Conservation (phyloP, 352 stramenopile genomes). For the Globisporangium parvum region DNA sequence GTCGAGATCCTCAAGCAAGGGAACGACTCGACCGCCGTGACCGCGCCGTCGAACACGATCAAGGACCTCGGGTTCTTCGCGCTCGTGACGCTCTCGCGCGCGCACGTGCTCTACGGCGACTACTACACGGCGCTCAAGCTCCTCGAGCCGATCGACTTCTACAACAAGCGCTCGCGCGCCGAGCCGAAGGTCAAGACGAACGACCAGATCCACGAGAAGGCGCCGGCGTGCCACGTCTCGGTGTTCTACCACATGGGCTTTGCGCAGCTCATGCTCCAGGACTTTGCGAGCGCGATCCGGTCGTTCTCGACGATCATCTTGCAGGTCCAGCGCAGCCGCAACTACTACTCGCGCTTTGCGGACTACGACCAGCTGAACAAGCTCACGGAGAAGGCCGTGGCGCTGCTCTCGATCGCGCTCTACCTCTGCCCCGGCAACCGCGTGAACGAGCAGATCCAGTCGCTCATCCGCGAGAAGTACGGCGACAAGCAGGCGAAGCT, state of each 20-base stretch:
- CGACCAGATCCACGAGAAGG: conserved; percentile 86
- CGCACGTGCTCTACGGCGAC: conserved; percentile 96
- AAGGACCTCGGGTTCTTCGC: conserved; percentile 96
- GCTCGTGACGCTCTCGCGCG: conserved; percentile 90
- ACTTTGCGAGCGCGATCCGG: conserved; percentile 91
- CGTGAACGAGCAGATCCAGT: conserved; percentile 82
- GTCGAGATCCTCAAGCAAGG: conserved; percentile 76
- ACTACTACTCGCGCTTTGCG: conserved; percentile 89
- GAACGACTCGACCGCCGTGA: conserved; percentile 17
- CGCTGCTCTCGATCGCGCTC: conserved; percentile 87
- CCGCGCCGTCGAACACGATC: conserved; percentile 58
- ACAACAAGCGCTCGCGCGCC: conserved; percentile 64
- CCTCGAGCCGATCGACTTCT: conserved; percentile 88
- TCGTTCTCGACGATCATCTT: conserved; percentile 88
- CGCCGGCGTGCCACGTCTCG: conserved; percentile 91
- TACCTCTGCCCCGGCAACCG: conserved; percentile 85
- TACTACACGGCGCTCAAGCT: conserved; percentile 93
- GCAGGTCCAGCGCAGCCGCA: conserved; percentile 84
- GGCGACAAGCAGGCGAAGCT: conserved; percentile 86
- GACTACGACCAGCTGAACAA: conserved; percentile 95
- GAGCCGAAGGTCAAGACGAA: conserved; percentile 40
- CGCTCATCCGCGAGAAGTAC: conserved; percentile 93
- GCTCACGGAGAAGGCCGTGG: conserved; percentile 93
- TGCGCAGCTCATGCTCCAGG: conserved; percentile 95
- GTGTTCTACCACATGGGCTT: conserved; percentile 98